Conservation (phyloP, 495 filamentous ascomycete genomes). For the Tuber melanosporum region DNA sequence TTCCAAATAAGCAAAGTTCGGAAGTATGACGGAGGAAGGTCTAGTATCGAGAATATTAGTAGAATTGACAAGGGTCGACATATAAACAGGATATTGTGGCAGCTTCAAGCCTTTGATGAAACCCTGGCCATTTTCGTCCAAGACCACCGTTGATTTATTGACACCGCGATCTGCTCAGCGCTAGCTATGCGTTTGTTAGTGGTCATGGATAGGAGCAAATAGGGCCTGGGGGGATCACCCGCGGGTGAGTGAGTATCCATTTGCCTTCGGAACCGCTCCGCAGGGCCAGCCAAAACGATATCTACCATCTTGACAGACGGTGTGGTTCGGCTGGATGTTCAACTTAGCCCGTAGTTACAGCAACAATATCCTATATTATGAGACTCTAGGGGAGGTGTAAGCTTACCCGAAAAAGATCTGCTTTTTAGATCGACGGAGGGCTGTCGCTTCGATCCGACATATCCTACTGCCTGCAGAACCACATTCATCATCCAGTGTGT, state of each 20-base stretch:
- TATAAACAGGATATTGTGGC: background rate
- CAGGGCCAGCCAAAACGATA: background rate
- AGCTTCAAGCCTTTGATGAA: background rate
- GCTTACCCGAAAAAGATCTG: background rate
- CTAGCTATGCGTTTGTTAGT: background rate
- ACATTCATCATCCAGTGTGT: background rate
- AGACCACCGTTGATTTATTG: background rate
- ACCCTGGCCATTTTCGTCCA: slow-evolving; percentile 2
- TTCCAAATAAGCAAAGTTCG: background rate
- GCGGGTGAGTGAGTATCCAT: background rate
- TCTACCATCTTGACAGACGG: background rate
- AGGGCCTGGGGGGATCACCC: background rate
- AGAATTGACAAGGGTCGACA: background rate
- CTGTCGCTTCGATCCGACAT: background rate
- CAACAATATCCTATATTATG: background rate
- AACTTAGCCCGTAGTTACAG: background rate
- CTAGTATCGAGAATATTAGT: background rate
- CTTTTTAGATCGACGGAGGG: background rate
- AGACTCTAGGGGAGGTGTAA: background rate
- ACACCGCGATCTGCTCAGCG: background rate
- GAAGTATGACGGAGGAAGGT: background rate
- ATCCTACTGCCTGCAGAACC: background rate
- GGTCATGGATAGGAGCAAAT: background rate
- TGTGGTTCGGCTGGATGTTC: background rate
- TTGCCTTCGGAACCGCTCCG: background rate